Conservation (phyloP, 1,284 basidiomycete species). For the Anthracocystis setariae region DNA sequence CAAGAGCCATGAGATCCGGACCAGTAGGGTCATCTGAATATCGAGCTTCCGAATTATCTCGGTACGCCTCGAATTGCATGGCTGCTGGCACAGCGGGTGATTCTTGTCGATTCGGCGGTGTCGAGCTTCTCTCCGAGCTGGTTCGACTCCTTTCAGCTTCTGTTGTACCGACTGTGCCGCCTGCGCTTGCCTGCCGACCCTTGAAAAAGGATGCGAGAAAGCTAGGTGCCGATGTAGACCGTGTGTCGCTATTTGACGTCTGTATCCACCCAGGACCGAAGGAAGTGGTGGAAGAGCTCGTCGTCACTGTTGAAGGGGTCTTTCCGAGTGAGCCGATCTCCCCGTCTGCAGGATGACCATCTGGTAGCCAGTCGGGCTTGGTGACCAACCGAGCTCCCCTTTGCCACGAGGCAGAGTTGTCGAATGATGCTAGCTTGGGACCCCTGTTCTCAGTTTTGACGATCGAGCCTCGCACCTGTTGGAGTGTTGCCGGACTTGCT, state of each 20-base stretch:
- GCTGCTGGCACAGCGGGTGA: conserved; percentile 3
- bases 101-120: conserved; percentile 6
- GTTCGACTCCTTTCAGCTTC: not conserved
- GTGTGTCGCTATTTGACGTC: conserved; percentile 31
- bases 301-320: not conserved
- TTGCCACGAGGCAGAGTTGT: conserved; percentile 24
- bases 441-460: conserved; percentile 28
- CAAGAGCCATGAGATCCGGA: conserved; percentile 39
- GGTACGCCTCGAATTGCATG: conserved; percentile 24
- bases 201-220: conserved; percentile 43
- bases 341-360: conserved; percentile 7
- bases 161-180: not conserved
- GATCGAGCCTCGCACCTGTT: conserved; percentile 20
- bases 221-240: conserved; percentile 23
- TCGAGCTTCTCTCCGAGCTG: conserved; percentile 12
- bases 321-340: conserved; percentile 7
- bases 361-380: conserved; percentile 35
- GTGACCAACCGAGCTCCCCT: conserved; percentile 16
- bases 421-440: conserved; percentile 20
- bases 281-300: not conserved
- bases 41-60: conserved; percentile 15
- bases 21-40: conserved; percentile 40
- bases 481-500: conserved; percentile 19
- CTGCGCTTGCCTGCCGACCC: conserved; percentile 24
- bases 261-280: conserved; percentile 47